Evolutionary conservation across 805 yeast species (phyloP), one percentile per base, ranked within the genome.

Genomic region (Candida hungchunana): DNA sequence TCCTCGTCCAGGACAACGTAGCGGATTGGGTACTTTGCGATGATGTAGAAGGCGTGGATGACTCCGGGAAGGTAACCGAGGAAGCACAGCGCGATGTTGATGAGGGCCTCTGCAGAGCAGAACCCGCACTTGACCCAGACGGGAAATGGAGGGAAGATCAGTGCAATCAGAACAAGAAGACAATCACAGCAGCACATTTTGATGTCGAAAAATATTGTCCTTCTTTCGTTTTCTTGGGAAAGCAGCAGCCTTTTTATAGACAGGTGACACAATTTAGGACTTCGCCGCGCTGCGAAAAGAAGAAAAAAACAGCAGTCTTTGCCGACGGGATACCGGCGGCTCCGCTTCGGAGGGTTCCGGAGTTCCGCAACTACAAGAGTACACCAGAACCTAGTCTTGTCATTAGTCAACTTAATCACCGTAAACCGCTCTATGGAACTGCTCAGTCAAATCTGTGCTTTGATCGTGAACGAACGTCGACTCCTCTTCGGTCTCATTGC

Each of bases 1-100:
- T 58, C 63, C 16, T 47, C 60, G 31, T 56, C 58, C n/a, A 47
- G 26, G 13, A 51, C 42, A 15, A 48, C 45, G 26, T 54, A 56
- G 18, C 60, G 62, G 17, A 59, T 53, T 8, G 94, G 94, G 53
- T 82, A 82, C 48, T 74, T 67, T 37, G 86, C 76, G 37, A 85
- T 83, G 50, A 85, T 80, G 58, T 83, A 85, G 75, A 85, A 79
- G 26, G 81, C 64, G 52, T 85, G 95, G 42, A 85, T 58, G 24
- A 84, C 69, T 9, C 93, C 95, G 1, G 95, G 95, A 36, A 85
- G 53, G 55, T 69, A 79, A 2, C 94, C 93, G 29, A 85, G 65
- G 38, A 75, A 51, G 58, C 87, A 81, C 20, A 85, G 68, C 6
- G 82, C 76, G 31, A 85, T 66, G 59, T 84, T 85, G 51, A 86